Evolutionary conservation across 2,329 filamentous ascomycete species (phyloP), one percentile per base, ranked within the genome.

Genomic region (Talaromyces rugulosus): DNA sequence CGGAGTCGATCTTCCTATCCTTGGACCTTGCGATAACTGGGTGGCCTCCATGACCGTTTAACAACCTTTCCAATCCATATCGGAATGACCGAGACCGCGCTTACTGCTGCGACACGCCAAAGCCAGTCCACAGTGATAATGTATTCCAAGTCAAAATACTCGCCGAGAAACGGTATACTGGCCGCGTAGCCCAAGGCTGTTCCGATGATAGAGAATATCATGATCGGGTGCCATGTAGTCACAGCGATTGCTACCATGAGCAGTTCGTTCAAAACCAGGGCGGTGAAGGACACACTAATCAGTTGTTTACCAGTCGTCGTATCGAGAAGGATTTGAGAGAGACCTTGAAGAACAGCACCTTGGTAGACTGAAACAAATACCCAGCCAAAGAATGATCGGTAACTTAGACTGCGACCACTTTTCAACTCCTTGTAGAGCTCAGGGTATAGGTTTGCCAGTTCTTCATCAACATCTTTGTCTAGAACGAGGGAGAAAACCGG

Each of bases 371-470:
- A 96, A 11, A 99, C 92, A 16, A 92, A 83, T 5, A 98, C 92
- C 96, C 96, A 99, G 65, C 94, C 87, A 79, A 97, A 96, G 79
- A 99, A 99, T 11, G 92, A 96, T 60, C 89, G 87, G 77, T 98
- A 98, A 58, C 89, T 93, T 18, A 99, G 83, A 5, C 89, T 92
- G 14, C 90, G 88, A 9, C 94, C 94, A 0, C 87, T 86, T 0
- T 94, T 97, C n/a, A 99, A 83, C 74, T 99, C 96, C 73, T 96
- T 96, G 83, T 99, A 99, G 2, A 99, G 85, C 71, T 99, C 95
- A 0, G 95, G 96, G 74, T 99, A 99, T 4, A 99, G 83, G 68
- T 95, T 97, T 23, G 95, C 93, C 5, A 99, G 84, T 58, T 89
- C 87, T 77, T 98, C 94, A 71, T 98, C 93, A 5, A 99, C 94